Evolutionary conservation across 2,329 filamentous ascomycete genomes (phyloP).

Genomic region (Pseudocercospora macadamiae): DNA sequence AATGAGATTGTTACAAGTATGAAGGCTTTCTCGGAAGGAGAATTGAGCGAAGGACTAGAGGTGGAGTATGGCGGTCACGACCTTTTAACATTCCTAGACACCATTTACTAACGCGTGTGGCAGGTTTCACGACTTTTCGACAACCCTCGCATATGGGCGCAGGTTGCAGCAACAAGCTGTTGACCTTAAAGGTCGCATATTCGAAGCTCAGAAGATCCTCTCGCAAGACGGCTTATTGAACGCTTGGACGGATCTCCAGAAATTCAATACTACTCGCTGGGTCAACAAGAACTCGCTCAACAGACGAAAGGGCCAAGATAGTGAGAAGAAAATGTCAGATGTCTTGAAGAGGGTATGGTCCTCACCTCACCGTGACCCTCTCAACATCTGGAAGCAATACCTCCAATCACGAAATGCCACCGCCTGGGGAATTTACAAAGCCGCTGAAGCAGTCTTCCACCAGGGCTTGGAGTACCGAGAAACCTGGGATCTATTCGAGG

Average conservation of each 20-base stretch:
- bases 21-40: neutral
- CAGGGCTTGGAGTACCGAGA: neutral
- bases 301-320: neutral
- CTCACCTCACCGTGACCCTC: neutral
- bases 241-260: neutral
- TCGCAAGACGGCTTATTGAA: neutral
- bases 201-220: neutral
- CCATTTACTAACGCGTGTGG: no score
- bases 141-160: neutral
- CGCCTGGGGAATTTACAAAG: neutral
- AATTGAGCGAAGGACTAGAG: neutral
- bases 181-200: neutral
- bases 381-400: neutral
- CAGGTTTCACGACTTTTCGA: neutral
- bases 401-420: neutral
- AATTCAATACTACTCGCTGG: neutral
- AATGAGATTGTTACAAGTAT: neutral
- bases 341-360: neutral
- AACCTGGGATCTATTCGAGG: neutral
- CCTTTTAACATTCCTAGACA: neutral
- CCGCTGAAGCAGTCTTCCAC: neutral
- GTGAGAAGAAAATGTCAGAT: neutral
- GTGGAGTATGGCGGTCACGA: neutral
- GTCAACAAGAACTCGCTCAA: neutral
- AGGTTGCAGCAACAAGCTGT: neutral